Percentiles rank a stretch among this genome's conserved stretches.
These are phyloP conservation scores for Pleurotus sapidus DNA, from an alignment of 768 basidiomycete species.

Conservation along the genomic window DNA sequence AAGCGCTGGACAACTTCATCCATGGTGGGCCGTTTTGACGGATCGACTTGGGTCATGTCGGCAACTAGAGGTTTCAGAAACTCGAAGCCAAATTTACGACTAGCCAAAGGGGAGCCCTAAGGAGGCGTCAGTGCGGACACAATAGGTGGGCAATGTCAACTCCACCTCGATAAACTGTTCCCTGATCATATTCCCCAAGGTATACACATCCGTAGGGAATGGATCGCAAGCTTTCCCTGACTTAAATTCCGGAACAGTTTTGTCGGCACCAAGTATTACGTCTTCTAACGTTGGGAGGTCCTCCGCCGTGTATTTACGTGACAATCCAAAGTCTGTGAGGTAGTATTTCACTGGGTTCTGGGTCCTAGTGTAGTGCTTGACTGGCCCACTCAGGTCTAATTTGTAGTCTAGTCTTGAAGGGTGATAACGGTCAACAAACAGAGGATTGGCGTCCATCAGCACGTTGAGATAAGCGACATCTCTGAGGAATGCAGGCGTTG, in stretches of 20 bases:
- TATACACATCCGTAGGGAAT: slow-evolving; percentile 33
- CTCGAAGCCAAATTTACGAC: slow-evolving; percentile 11
- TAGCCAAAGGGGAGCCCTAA: slow-evolving; percentile 7
- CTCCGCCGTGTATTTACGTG: slow-evolving; percentile 20
- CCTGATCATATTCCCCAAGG: slow-evolving; percentile 25
- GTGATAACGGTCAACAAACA: slow-evolving; percentile 19
- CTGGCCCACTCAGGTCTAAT: slow-evolving; percentile 12
- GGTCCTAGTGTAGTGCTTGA: slow-evolving; percentile 14
- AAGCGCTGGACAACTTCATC: slow-evolving; percentile 31
- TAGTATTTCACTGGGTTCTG: slow-evolving; percentile 22
- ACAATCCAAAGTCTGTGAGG: slow-evolving; percentile 29
- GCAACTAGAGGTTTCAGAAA: slow-evolving; percentile 25
- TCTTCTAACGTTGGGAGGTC: slow-evolving; percentile 21
- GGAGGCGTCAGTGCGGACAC: slow-evolving; percentile 4
- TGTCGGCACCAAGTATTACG: slow-evolving; percentile 36
- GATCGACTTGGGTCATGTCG: slow-evolving; percentile 33
- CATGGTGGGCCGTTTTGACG: slow-evolving; percentile 31
- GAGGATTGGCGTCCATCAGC: slow-evolving; percentile 20
- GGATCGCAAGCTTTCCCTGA: slow-evolving; percentile 19
- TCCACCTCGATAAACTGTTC: background rate
- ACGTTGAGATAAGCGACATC: slow-evolving; percentile 19
- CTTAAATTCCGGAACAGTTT: slow-evolving; percentile 31
- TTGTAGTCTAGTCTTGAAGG: slow-evolving; percentile 12
- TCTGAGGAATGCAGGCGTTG: background rate
- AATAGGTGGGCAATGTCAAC: no score